Evolutionary conservation across 768 basidiomycete genomes (phyloP), one percentile per base, ranked within the genome.

Genomic region (Boletus subparvulus): DNA sequence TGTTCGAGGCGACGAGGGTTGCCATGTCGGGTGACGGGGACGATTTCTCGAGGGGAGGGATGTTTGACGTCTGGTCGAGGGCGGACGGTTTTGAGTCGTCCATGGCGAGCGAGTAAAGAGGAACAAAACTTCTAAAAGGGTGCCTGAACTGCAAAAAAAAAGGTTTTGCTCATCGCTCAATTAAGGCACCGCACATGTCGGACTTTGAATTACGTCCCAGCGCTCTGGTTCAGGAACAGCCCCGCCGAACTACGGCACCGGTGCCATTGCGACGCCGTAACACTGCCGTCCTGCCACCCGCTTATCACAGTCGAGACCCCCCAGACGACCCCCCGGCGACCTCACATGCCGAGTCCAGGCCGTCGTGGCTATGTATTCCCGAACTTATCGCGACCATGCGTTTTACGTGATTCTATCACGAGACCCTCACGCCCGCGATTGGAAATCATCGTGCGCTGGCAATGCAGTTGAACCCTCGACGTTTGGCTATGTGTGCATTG

Each of bases 231-330:
- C 71, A 71, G 70, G 70, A 59, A 73, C 72, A 63, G 49, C 66
- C 57, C 61, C 68, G 69, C 69, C 71, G 69, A 67, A 54, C 69
- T 61, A 73, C 70, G 70, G 70, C 70, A 73, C 70, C 72, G 70
- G 64, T 51, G 50, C 55, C 58, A 62, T 57, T 64, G 59, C 55
- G 63, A 65, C 56, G 52, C 67, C 59, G 65, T 61, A 52, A 59
- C 54, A 39, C 55, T 56, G 62, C 61, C 57, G 52, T 44, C 10
- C 28, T 64, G 56, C 46, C 54, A 63, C 56, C 42, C 54, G 52
- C 61, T 52, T 58, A 66, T 58, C 65, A 54, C 48, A 26, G 7
- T 16, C 37, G 33, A 56, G 56, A 67, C 68, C 66, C 68, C 66
- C 58, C 64, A n/a, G 3, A 36, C 24, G 50, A 65, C 63, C 65